Conservation (phyloP, 1,139 yeast species). For the Waltiozyma sp. region DNA sequence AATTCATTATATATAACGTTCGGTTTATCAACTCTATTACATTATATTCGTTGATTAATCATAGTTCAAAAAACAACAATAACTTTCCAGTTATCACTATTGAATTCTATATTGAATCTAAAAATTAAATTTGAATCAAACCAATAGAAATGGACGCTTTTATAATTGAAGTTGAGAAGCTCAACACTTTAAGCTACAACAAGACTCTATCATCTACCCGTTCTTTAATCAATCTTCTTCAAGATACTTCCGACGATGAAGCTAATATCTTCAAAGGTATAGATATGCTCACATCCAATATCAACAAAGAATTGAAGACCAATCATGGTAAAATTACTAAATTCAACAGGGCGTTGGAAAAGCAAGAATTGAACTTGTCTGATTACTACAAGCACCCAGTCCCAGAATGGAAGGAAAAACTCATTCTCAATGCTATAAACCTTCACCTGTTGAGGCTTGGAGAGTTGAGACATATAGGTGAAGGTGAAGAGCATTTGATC, state of each 20-base stretch:
- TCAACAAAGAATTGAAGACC: slow-evolving; percentile 16
- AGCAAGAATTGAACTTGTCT: slow-evolving; percentile 24
- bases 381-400: slow-evolving; percentile 28
- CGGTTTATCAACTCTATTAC: no score
- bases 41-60: no score
- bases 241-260: no score
- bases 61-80: no score
- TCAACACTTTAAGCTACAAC: neutral
- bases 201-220: neutral
- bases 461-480: slow-evolving; percentile 14
- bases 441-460: slow-evolving; percentile 27
- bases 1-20: no score
- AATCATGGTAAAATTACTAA: slow-evolving; percentile 20
- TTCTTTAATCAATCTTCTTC: no score
- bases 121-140: no score
- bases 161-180: neutral
- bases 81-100: no score
- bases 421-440: slow-evolving; percentile 21
- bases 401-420: slow-evolving; percentile 7
- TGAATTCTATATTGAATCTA: no score
- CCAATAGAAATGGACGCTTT: neutral
- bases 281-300: neutral
- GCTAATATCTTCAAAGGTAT: neutral
- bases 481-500: neutral
- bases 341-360: slow-evolving; percentile 24